phyloP scores from a whole-genome alignment of 805 yeast species.

The Metschnikowia vanudenii region DNA sequence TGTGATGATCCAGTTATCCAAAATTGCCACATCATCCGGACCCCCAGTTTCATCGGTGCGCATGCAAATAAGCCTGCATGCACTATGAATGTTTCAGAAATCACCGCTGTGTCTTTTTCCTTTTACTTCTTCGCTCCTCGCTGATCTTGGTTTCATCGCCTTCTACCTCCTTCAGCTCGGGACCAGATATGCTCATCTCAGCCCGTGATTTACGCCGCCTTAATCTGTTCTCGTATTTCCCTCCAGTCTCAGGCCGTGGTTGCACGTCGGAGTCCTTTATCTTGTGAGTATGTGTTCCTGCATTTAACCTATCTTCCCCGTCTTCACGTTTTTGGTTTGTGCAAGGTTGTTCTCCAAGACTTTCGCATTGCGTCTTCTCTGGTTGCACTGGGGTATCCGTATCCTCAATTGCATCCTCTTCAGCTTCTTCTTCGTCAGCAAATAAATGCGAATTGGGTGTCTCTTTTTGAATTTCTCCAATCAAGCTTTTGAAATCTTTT shows the following conservation, averaged over 20 bases:
- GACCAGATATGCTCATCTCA: conserved; percentile 2
- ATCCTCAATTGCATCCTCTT: conserved; percentile 1
- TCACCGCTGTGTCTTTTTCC: conserved; percentile 10
- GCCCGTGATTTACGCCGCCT: conserved; percentile 20
- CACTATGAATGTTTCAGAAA: not conserved
- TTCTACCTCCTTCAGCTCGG: not conserved
- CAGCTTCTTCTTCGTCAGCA: conserved; percentile 36
- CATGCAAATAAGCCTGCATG: not conserved
- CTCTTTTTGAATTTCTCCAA: conserved; percentile 33
- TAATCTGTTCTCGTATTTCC: conserved; percentile 20
- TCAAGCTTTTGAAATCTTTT: conserved; percentile 28
- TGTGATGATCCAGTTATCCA: not conserved
- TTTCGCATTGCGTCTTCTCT: not conserved
- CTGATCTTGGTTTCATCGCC: not conserved
- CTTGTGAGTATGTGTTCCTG: not conserved
- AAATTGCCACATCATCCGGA: not conserved
- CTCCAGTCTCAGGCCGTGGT: conserved; percentile 12
- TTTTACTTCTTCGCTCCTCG: conserved; percentile 10
- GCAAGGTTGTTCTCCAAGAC: not conserved
- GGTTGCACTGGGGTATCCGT: not conserved
- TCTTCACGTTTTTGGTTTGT: not conserved
- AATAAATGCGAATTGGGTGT: conserved; percentile 37
- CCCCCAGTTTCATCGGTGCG: not conserved
- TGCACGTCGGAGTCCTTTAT: not conserved
- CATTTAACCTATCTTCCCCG: conserved; percentile 1